Evolutionary conservation across 371 early-diverging fungal species (phyloP), one percentile per base, ranked within the genome.

Genomic region (Quaeritorhiza haematococci): DNA sequence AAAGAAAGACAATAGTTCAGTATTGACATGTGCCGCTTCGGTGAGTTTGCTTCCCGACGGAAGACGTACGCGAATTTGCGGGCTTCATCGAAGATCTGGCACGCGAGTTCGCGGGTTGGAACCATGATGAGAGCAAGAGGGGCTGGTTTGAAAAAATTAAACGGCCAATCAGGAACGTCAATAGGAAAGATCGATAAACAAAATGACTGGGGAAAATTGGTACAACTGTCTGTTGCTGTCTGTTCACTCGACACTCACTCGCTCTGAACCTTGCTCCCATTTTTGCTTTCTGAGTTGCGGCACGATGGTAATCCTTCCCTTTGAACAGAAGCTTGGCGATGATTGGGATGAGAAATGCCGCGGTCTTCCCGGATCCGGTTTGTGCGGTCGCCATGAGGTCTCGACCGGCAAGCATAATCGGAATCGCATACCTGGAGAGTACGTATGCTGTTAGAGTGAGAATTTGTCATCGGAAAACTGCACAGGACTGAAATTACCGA

Each of bases 101-200:
- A 79, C 15, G 98, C 99, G 61, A 98, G 76, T 74, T 98, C 98
- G 68, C 98, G 82, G 2, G 99, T 99, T 2, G 98, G 99, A 2
- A 94, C 98, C 15, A 98, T 75, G 45, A 99, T 75, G 6, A 80
- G 52, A 17, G 82, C 82, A n/a, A n/a, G n/a, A n/a, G n/a, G n/a
- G n/a, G n/a, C n/a, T n/a, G n/a, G n/a, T n/a, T n/a, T n/a, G n/a
- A n/a, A n/a, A n/a, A n/a, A n/a, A n/a, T n/a, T n/a, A n/a, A n/a
- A n/a, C 38, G 38, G 10, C 13, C 38, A 38, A 38, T 13, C 38
- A 38, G 38, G 13, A 38, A 38, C 38, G 38, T 38, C 13, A 38
- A 38, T 13, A 38, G 38, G 38, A 38, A 19, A 38, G 38, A 38
- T 38, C n/a, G n/a, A n/a, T n/a, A n/a, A n/a, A n/a, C n/a, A n/a